Evolutionary conservation across 805 yeast species (phyloP), one percentile per base, ranked within the genome.

Genomic region (Wickerhamomyces canadensis): DNA sequence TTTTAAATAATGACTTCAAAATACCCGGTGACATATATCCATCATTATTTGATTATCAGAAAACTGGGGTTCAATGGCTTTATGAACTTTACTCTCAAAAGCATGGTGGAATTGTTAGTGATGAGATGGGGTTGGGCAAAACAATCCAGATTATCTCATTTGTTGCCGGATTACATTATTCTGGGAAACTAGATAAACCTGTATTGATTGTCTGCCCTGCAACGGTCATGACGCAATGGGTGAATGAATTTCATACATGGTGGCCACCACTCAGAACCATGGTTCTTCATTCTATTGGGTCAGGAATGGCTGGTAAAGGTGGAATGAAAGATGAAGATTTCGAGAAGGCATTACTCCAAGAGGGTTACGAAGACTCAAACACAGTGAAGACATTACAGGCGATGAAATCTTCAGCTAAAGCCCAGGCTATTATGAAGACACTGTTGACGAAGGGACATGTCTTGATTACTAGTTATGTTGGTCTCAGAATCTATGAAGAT

Each of bases 91-190:
- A 84, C 51, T 70, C 78, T 16, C 98, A 93, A 57, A 78, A 76
- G 34, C 82, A 89, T 3, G 98, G 98, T 3, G 98, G 98, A 0
- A 93, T 93, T 17, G 72, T 93, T 28, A 97, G 98, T 19, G 98
- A 93, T 60, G 98, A 93, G 58, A 93, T 93, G 98, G 98, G 98
- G 0, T 62, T 93, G 14, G 98, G 98, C 2, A 93, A 93, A 54
- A 93, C 98, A 0, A 83, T 93, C 35, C 98, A 93, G 55, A 75
- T 93, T 8, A 87, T 88, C 31, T 78, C 97, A 1, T 93, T 91
- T 57, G 53, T 93, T 8, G 97, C 98, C 0, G 93, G 95, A 0
- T 65, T 93, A 27, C 96, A 89, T 52, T 84, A 88, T 56, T 83
- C 94, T 14, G 79, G 82, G 0, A 64, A 75, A 40, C 63, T 91